Percentiles rank a stretch among this genome's conserved stretches.
phyloP scores from a whole-genome alignment of 2,329 filamentous ascomycete genomes.

The Colletotrichum trifolii region DNA sequence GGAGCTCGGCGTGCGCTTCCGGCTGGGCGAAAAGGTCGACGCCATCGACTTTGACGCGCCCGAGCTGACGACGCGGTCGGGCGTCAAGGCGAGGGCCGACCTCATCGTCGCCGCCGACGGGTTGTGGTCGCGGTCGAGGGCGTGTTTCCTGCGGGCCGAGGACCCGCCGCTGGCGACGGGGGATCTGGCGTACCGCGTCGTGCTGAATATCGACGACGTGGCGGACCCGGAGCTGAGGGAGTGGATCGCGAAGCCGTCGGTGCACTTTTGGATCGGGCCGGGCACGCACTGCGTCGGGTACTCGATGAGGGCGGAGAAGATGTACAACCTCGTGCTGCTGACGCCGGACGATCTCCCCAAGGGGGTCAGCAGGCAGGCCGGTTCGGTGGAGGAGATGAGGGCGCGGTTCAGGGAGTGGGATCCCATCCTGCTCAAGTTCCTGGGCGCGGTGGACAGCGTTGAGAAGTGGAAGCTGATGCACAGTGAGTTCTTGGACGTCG shows the following conservation, averaged over 20 bases:
- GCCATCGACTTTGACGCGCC: conserved; percentile 59
- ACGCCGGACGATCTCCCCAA: conserved; percentile 71
- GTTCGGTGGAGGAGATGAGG: conserved; percentile 70
- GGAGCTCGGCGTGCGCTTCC: conserved; percentile 63
- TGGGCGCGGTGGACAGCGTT: conserved; percentile 65
- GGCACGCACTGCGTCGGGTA: conserved; percentile 72
- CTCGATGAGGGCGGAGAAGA: conserved; percentile 65
- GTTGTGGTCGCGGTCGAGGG: conserved; percentile 68
- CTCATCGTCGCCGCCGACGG: conserved; percentile 73
- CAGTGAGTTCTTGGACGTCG: conserved; percentile 44
- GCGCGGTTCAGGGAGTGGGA: conserved; percentile 72
- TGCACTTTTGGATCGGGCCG: conserved; percentile 74
- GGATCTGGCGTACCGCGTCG: conserved; percentile 73
- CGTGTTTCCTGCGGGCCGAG: conserved; percentile 56
- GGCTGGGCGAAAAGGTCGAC: conserved; percentile 59
- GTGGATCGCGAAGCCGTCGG: conserved; percentile 62
- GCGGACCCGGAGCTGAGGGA: conserved; percentile 59
- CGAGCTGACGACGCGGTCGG: conserved; percentile 52
- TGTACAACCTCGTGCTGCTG: conserved; percentile 75
- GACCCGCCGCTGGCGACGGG: conserved; percentile 68
- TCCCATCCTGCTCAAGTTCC: conserved; percentile 59
- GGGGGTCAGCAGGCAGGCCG: conserved; percentile 61
- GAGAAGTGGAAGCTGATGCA: conserved; percentile 78
- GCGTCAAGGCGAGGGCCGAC: conserved; percentile 57
- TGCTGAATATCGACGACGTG: conserved; percentile 64